Conservation (phyloP, 768 basidiomycete species). For the Collybia mongolica region DNA sequence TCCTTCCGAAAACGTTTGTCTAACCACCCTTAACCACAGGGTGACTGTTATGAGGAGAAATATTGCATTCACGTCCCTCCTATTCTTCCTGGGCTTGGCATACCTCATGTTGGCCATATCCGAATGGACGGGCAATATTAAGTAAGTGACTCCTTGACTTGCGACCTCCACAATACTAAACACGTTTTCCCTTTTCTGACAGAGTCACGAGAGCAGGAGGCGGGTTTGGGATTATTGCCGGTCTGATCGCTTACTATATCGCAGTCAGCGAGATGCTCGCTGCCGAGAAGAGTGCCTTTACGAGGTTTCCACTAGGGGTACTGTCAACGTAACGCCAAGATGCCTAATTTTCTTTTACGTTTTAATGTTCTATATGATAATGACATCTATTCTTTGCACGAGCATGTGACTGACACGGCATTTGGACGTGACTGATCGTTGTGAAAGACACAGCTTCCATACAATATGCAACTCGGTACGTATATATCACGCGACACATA, state of each 20-base stretch:
- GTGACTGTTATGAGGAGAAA: conserved; percentile 39
- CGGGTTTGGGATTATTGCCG: conserved; percentile 29
- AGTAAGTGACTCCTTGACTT: conserved; percentile 13
- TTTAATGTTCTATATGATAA: no score
- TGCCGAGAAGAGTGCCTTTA: conserved; percentile 24
- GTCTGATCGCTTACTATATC: conserved; percentile 30
- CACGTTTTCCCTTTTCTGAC: not conserved
- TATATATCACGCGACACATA: no score
- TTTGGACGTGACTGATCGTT: no score
- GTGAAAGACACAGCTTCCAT: no score
- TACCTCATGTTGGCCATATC: conserved; percentile 41
- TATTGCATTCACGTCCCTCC: conserved; percentile 36
- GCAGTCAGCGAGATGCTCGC: conserved; percentile 27
- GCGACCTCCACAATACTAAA: no score
- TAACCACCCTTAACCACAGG: conserved; percentile 16
- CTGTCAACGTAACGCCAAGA: not conserved
- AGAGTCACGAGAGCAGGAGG: conserved; percentile 24
- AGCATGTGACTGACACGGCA: no score
- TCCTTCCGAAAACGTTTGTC: not conserved
- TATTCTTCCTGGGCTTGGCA: conserved; percentile 35
- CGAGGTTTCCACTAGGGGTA: conserved; percentile 25
- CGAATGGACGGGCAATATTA: conserved; percentile 25
- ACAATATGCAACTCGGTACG: no score
- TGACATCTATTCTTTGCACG: no score
- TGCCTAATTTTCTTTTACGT: no score